Base-by-base conservation (phyloP, 1,284 basidiomycete species). In the Ceratobasidium sp. region DNA sequence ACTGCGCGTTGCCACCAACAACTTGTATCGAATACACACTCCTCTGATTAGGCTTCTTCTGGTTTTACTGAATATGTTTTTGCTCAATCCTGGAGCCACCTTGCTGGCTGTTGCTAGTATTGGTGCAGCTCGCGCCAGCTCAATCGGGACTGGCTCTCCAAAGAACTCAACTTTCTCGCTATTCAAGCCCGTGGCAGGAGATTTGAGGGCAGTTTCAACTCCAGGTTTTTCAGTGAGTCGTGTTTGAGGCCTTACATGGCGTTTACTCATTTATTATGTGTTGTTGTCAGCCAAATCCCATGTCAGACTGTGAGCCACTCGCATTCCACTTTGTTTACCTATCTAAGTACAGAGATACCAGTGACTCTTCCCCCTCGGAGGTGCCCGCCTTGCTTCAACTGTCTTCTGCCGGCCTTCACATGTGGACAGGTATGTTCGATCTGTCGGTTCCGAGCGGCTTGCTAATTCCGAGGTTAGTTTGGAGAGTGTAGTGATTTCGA, bases 401-500 rank as follows among this genome's bases (percentile, higher is more conserved):
- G 94, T 81, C 85, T 92, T 75, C 84, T 96, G 0, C 93, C 93
- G 0, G 91, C 88, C 2, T 96, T 95, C 82, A 91, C 86, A 1
- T 96, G 94, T 80, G 93, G 92, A 1, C 93, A 95, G 81, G 81
- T 82, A 60, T 54, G 76, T 56, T 31, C 56, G 48, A 31, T 36
- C 48, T 15, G 22, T 17, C 50, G 56, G 29, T 47, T 44, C 5
- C 7, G 56, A 31, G 24, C 62, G 45, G 19, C 60, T 22, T 60
- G 33, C 44, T 73, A 14, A 53, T 54, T 31, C 5, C n/a, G 8
- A 50, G 8, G 2, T 17, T 57, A 84, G 80, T 96, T 90, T 78
- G 95, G 94, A 44, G 86, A 91, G 73, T 98, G 96, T 83, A 92
- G 94, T 82, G 86, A 89, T 60, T 97, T 92, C 81, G 92, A 97